Conservation (phyloP, 352 stramenopile species). For the Lagenidium sp. region DNA sequence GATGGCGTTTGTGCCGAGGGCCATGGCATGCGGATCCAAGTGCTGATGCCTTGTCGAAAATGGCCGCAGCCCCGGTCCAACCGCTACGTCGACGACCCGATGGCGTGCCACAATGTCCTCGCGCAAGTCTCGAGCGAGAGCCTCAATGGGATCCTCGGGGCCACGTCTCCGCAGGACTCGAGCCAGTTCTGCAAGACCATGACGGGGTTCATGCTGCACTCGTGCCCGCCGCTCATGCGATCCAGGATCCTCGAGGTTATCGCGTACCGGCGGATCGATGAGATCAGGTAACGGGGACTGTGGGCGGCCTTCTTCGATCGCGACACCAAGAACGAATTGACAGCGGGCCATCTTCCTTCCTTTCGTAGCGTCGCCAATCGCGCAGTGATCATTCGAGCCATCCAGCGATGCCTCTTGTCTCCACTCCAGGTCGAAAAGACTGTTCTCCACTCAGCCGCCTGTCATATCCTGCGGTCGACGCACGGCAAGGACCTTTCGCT, state of each 20-base stretch:
- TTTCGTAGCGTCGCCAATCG: slow-evolving; percentile 48
- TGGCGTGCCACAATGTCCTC: slow-evolving; percentile 74
- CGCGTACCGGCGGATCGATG: slow-evolving; percentile 42
- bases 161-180: slow-evolving; percentile 64
- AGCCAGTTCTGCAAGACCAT: slow-evolving; percentile 75
- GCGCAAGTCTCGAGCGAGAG: slow-evolving; percentile 37
- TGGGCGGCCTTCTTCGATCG: too few relatives aligned
- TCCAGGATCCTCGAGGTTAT: slow-evolving; percentile 72
- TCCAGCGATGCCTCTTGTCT: slow-evolving; percentile 68
- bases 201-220: slow-evolving; percentile 81
- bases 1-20: not conserved
- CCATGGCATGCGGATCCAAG: not conserved
- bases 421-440: slow-evolving; percentile 59
- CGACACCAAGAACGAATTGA: not conserved
- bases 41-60: not conserved
- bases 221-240: slow-evolving; percentile 45
- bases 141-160: slow-evolving; percentile 70
- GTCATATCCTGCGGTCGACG: slow-evolving; percentile 60
- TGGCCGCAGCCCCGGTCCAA: slow-evolving; percentile 27
- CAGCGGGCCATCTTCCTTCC: not conserved
- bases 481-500: slow-evolving; percentile 59
- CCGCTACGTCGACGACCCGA: slow-evolving; percentile 38
- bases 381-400: slow-evolving; percentile 64
- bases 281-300: slow-evolving; percentile 42
- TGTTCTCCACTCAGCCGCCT: slow-evolving; percentile 53